Base-by-base conservation (phyloP, 1,139 yeast genomes). In the Martiniozyma asiatica region DNA sequence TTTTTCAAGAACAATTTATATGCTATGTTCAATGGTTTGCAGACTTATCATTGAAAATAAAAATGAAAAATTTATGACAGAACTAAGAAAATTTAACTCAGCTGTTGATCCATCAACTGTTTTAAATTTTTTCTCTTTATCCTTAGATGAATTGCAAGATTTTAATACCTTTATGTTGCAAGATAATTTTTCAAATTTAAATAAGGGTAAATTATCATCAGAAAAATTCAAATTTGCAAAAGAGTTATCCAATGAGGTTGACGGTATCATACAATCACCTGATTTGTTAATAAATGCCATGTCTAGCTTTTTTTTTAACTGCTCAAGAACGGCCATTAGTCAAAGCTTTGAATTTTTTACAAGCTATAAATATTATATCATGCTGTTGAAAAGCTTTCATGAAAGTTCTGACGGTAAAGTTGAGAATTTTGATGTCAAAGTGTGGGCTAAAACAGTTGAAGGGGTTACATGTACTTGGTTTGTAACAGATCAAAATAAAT, bases 381-480 rank as follows among this genome's bases (percentile, higher is more conserved):
- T 47, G 27, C 34, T 40, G 6, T 33, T 44, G 12, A 43, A 38
- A 29, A 35, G 35, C 16, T 33, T 42, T 30, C 25, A 39, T 6
- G 45, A 45, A 13, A 32, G 31, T 9, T 35, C 33, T 5, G 34
- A 32, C 8, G 29, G 26, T 2, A 14, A 19, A 2, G 14, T 41
- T 13, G 30, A 40, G 8, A 37, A 41, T 7, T 36, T 48, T 24
- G 40, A 46, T 27, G 23, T 31, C 11, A 37, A 38, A 33, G 5
- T 43, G 41, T 24, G 25, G 32, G 8, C 27, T 32, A 21, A 31
- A 28, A 6, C 42, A 37, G 17, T 35, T 36, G 11, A 38, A 8
- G 16, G 41, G 16, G 45, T 48, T 16, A 47, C 43, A 22, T 39
- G 44, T 14, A 37, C 41, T 5, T 46, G 51, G 51, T 48, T 48